Percentiles rank a stretch among this genome's conserved stretches.
Evolutionary conservation across 495 filamentous ascomycete species (phyloP).

Genomic region (Penicillium longicatenatum): DNA sequence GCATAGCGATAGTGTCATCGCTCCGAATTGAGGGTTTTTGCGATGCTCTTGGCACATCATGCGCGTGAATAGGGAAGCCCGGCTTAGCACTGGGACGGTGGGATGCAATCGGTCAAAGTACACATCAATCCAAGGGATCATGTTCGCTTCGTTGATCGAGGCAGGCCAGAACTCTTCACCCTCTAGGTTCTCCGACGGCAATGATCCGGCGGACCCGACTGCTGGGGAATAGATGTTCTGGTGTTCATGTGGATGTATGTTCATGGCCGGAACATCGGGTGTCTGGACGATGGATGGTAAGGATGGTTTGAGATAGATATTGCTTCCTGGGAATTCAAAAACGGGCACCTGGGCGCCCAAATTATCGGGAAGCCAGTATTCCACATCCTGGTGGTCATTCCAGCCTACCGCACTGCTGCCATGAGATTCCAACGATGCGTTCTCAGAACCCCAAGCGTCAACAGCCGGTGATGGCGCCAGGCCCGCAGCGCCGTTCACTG

Average conservation of each 20-base stretch:
- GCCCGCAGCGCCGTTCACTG: constrained; percentile 23
- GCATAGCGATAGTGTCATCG: constrained; percentile 68
- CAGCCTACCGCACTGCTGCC: constrained; percentile 29
- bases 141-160: constrained; percentile 42
- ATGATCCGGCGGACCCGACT: constrained; percentile 14
- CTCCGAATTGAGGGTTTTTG: constrained; percentile 70
- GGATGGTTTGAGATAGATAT: constrained; percentile 41
- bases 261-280: constrained; percentile 21
- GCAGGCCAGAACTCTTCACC: constrained; percentile 34
- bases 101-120: constrained; percentile 84
- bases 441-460: constrained; percentile 27
- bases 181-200: constrained; percentile 24
- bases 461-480: constrained; percentile 19
- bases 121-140: constrained; percentile 69
- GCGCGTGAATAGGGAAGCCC: constrained; percentile 60
- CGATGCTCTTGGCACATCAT: constrained; percentile 63
- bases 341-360: constrained; percentile 35
- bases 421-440: constrained; percentile 27
- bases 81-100: constrained; percentile 76
- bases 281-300: constrained; percentile 44
- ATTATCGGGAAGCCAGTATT: constrained; percentile 47
- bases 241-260: constrained; percentile 24
- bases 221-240: constrained; percentile 25
- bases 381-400: constrained; percentile 36
- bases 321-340: constrained; percentile 44